A percentile compares a stretch with the other conserved stretches of the same genome.
These are phyloP conservation scores for Phialophora verrucosa DNA, from an alignment of 2,329 filamentous ascomycete species.

Conservation along the genomic window DNA sequence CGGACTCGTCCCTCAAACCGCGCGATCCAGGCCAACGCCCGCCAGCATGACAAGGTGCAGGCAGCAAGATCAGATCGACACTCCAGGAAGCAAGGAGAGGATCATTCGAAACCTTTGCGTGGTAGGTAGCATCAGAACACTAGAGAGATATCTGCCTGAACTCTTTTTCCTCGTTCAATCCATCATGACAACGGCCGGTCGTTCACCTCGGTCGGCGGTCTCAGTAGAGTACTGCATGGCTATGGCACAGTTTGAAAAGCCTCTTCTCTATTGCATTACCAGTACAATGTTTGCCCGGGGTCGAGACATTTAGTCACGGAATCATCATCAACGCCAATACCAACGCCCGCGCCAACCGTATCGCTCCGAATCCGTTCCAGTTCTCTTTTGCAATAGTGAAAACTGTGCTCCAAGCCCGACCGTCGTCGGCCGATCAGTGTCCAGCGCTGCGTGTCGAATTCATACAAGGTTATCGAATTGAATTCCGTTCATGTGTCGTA, in stretches of 20 bases:
- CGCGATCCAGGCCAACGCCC: not conserved
- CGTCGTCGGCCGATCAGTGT: slow-evolving; percentile 1
- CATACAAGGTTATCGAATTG: slow-evolving; percentile 16
- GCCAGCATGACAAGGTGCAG: not conserved
- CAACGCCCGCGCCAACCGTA: slow-evolving; percentile 1
- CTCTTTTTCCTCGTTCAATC: not conserved
- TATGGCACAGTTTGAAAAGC: not conserved
- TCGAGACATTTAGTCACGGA: not conserved
- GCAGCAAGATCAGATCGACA: not conserved
- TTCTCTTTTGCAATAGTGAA: not conserved
- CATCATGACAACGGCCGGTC: not conserved
- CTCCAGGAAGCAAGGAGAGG: not conserved
- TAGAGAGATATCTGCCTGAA: not conserved
- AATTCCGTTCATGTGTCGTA: slow-evolving; percentile 7
- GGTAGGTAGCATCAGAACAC: not conserved
- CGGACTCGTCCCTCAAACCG: not conserved
- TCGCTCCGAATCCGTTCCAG: not conserved
- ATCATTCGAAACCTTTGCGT: not conserved
- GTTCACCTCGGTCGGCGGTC: not conserved
- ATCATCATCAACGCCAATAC: not conserved
- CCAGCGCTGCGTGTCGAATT: slow-evolving; percentile 6
- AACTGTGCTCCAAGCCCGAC: not conserved
- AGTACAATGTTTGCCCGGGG: not conserved
- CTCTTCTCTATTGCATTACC: not conserved
- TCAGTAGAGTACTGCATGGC: not conserved